Conservation (phyloP, 768 basidiomycete species). For the Termitomyces sp. region DNA sequence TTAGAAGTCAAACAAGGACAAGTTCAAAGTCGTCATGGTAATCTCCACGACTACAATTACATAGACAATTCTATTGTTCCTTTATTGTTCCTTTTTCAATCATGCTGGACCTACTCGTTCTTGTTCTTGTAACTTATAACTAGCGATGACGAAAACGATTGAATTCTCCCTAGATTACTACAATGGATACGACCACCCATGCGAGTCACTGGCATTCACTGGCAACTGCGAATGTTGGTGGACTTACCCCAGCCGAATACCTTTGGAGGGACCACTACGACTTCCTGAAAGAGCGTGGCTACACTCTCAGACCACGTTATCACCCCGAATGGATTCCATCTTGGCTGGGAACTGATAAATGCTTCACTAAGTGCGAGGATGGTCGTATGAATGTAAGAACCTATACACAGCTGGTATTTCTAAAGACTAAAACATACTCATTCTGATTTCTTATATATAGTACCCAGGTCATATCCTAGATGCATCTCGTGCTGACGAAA, state of each 20-base stretch:
- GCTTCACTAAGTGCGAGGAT: background rate
- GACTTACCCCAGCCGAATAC: background rate
- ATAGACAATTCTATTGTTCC: background rate
- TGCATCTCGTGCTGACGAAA: conserved; percentile 1
- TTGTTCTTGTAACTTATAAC: background rate
- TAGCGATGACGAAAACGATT: background rate
- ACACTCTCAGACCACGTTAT: background rate
- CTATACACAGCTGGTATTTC: background rate
- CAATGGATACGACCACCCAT: background rate
- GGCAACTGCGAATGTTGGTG: background rate
- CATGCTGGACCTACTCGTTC: background rate
- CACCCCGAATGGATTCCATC: conserved; percentile 1
- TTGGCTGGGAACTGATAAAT: background rate
- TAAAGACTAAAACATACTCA: too few species aligned
- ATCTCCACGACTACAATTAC: background rate
- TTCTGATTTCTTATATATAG: background rate
- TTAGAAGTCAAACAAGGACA: background rate
- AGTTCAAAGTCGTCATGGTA: background rate
- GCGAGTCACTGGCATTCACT: background rate
- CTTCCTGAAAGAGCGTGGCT: background rate
- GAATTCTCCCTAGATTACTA: background rate
- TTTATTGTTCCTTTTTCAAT: background rate
- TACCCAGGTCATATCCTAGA: background rate
- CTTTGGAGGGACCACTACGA: background rate
- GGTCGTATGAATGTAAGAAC: background rate